phyloP scores from a whole-genome alignment of 1,139 yeast genomes.

The Spathaspora jeffriesii region DNA sequence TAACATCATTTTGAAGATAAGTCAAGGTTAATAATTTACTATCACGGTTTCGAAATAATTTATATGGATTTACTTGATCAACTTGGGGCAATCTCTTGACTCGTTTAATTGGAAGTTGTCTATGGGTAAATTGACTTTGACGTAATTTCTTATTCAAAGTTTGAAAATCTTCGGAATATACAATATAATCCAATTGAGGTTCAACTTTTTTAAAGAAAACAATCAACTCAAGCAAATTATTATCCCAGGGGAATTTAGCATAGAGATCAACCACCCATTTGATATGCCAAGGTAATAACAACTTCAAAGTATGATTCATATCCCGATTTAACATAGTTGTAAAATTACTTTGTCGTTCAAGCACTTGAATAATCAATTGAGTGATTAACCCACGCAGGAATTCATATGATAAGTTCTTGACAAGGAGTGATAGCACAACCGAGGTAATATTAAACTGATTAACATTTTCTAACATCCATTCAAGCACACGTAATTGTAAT shows the following conservation, averaged over 20 bases:
- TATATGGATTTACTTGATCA: slow-evolving; percentile 8
- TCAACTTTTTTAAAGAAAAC: slow-evolving; percentile 22
- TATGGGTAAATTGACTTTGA: neutral
- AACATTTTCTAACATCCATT: slow-evolving; percentile 27
- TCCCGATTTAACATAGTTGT: slow-evolving; percentile 8
- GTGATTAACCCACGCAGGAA: slow-evolving; percentile 28
- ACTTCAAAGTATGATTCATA: slow-evolving; percentile 8
- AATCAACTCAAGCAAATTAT: slow-evolving; percentile 24
- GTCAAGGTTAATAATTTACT: slow-evolving; percentile 6
- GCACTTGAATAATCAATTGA: slow-evolving; percentile 23
- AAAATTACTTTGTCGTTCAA: slow-evolving; percentile 8
- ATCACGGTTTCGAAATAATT: slow-evolving; percentile 6
- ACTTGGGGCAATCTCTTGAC: neutral
- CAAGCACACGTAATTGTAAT: slow-evolving; percentile 22
- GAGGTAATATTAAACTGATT: slow-evolving; percentile 19
- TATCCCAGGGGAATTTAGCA: slow-evolving; percentile 36
- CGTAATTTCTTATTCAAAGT: slow-evolving; percentile 6
- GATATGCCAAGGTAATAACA: slow-evolving; percentile 34
- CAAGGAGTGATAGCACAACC: slow-evolving; percentile 24
- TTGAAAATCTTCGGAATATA: slow-evolving; percentile 8
- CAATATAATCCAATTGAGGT: slow-evolving; percentile 23
- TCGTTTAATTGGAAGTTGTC: neutral
- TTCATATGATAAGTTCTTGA: slow-evolving; percentile 29
- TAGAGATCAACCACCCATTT: slow-evolving; percentile 31
- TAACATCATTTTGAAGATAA: slow-evolving; percentile 7